Evolutionary conservation across 371 early-diverging fungal genomes (phyloP).

Genomic region (Dichotomocladium elegans): DNA sequence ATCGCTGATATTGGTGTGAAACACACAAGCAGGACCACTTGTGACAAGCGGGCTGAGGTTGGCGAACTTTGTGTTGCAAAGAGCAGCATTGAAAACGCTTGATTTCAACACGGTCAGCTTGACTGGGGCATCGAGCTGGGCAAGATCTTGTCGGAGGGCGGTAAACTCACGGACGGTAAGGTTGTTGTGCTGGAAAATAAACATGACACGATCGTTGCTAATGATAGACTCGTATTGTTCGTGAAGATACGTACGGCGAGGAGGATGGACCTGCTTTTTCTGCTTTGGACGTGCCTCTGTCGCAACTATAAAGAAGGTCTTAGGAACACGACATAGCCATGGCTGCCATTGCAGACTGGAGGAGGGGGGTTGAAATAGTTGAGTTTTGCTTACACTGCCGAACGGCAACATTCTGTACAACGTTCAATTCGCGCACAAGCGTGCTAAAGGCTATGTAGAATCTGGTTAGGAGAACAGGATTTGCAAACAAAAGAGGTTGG

Average conservation of each 20-base stretch:
- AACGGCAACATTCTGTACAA: constrained; percentile 5
- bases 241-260: constrained; percentile 48
- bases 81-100: constrained; percentile 51
- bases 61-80: constrained; percentile 51
- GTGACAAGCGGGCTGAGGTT: constrained; percentile 53
- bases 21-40: constrained; percentile 53
- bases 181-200: constrained; percentile 70
- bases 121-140: constrained; percentile 17
- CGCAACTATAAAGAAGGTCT: constrained; percentile 20
- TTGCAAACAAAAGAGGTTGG: neutral
- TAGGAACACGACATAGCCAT: neutral
- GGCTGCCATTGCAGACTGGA: neutral
- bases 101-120: constrained; percentile 51
- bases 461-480: no score
- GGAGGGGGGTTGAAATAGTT: neutral
- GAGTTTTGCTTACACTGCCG: constrained; percentile 2
- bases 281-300: constrained; percentile 16
- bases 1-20: constrained; percentile 42
- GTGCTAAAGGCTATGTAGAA: constrained; percentile 23
- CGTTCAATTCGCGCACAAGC: constrained; percentile 20
- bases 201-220: constrained; percentile 50
- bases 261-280: constrained; percentile 28
- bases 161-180: constrained; percentile 60
- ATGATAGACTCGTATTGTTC: constrained; percentile 48
- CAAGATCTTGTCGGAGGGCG: constrained; percentile 49